Evolutionary conservation across 2,329 filamentous ascomycete genomes (phyloP).

Genomic region (Cadophora gregata): DNA sequence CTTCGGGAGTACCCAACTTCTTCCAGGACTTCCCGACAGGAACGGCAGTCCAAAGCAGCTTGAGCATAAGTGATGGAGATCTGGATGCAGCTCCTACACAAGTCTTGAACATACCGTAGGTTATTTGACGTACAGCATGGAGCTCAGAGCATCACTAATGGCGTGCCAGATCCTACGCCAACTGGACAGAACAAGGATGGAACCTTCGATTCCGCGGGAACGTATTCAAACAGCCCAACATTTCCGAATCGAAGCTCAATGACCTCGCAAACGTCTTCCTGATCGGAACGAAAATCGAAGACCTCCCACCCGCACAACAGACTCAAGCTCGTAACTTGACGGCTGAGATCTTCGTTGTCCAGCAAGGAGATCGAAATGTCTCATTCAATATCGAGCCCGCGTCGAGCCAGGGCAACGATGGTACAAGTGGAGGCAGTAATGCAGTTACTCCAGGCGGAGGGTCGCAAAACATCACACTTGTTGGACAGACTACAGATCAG

Average conservation of each 20-base stretch:
- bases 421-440: slow-evolving; percentile 54
- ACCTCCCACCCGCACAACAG: slow-evolving; percentile 64
- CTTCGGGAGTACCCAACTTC: slow-evolving; percentile 69
- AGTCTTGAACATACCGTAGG: slow-evolving; percentile 71
- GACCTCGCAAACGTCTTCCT: slow-evolving; percentile 74
- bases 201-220: slow-evolving; percentile 79
- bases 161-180: slow-evolving; percentile 63
- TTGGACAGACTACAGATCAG: slow-evolving; percentile 67
- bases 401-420: slow-evolving; percentile 57
- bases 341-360: slow-evolving; percentile 74
- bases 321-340: slow-evolving; percentile 77
- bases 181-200: slow-evolving; percentile 81
- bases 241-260: slow-evolving; percentile 67
- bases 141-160: slow-evolving; percentile 22
- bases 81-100: slow-evolving; percentile 69
- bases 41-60: slow-evolving; percentile 62
- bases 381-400: slow-evolving; percentile 67
- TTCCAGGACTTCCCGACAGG: slow-evolving; percentile 71
- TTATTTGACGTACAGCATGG: slow-evolving; percentile 3
- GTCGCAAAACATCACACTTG: slow-evolving; percentile 65
- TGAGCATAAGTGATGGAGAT: slow-evolving; percentile 64
- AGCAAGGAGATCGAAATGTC: slow-evolving; percentile 69
- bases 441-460: slow-evolving; percentile 62
- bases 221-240: slow-evolving; percentile 79
- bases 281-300: slow-evolving; percentile 64